Conservation (phyloP, 306 rosid genomes). For the Chamaecrista fasciculata region DNA sequence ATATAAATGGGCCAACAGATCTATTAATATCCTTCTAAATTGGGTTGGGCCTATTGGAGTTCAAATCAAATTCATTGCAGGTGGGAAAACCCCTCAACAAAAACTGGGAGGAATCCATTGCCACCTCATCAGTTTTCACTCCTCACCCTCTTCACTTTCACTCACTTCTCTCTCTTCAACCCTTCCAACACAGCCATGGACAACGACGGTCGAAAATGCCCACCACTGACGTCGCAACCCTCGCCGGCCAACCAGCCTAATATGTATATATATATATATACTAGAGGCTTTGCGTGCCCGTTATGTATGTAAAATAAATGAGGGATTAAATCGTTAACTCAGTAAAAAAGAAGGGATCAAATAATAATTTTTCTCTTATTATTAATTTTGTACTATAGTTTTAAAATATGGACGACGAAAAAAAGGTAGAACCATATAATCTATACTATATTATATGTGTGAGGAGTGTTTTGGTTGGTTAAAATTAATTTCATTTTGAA, state of each 20-base stretch:
- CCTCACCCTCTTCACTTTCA: not conserved
- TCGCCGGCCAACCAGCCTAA: conserved; percentile 50
- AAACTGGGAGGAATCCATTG: conserved; percentile 58
- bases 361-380: too few species aligned
- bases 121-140: not conserved
- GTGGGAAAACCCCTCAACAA: conserved; percentile 37
- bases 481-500: too few species aligned
- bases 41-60: not conserved
- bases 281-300: too few species aligned
- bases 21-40: not conserved
- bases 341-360: too few species aligned
- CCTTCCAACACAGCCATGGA: conserved; percentile 35
- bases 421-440: too few species aligned
- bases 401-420: too few species aligned
- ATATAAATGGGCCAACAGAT: not conserved
- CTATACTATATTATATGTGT: too few species aligned
- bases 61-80: not conserved
- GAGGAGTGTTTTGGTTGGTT: too few species aligned
- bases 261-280: too few species aligned
- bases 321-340: too few species aligned
- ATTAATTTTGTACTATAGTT: too few species aligned
- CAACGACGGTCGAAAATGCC: conserved; percentile 54
- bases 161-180: not conserved
- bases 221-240: conserved; percentile 42
- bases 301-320: too few species aligned